phyloP scores from a whole-genome alignment of 106 monocot genomes.

The Amphibolis antarctica region DNA sequence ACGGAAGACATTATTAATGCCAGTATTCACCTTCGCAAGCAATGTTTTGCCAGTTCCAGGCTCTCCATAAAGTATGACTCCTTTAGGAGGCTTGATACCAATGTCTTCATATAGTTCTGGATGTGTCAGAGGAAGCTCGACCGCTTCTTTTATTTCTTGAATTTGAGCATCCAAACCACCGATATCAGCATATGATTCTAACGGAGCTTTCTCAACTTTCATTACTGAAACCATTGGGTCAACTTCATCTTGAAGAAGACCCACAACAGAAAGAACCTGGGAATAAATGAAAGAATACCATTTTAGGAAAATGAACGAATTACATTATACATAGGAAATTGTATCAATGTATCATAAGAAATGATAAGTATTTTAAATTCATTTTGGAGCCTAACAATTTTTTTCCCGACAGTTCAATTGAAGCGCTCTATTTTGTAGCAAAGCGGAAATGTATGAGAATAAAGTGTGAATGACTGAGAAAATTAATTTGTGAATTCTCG shows the following conservation, averaged over 20 bases:
- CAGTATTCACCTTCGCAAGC: constrained; percentile 62
- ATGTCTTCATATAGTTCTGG: constrained; percentile 97
- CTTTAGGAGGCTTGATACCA: constrained; percentile 91
- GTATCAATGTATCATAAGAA: too few relatives aligned
- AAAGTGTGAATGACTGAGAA: too few relatives aligned
- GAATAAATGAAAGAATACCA: background rate
- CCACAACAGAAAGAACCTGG: constrained; percentile 92
- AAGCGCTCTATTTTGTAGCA: too few relatives aligned
- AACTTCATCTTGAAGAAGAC: constrained; percentile 92
- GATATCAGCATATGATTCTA: constrained; percentile 96
- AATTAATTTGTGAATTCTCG: too few relatives aligned
- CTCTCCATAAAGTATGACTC: constrained; percentile 93
- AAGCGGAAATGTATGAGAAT: too few relatives aligned
- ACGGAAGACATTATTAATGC: background rate
- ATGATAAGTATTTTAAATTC: too few relatives aligned
- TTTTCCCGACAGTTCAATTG: too few relatives aligned
- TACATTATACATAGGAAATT: too few relatives aligned
- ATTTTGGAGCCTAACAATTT: too few relatives aligned
- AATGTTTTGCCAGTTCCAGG: constrained; percentile 95
- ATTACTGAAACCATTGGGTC: constrained; percentile 98
- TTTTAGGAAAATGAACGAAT: background rate
- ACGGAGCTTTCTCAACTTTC: constrained; percentile 96
- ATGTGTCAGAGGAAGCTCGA: constrained; percentile 93
- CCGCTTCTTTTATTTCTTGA: constrained; percentile 96
- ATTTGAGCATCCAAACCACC: constrained; percentile 94